These are phyloP conservation scores for Aspergillus sp. DNA, from an alignment of 2,329 filamentous ascomycete genomes.

Conservation along the genomic window DNA sequence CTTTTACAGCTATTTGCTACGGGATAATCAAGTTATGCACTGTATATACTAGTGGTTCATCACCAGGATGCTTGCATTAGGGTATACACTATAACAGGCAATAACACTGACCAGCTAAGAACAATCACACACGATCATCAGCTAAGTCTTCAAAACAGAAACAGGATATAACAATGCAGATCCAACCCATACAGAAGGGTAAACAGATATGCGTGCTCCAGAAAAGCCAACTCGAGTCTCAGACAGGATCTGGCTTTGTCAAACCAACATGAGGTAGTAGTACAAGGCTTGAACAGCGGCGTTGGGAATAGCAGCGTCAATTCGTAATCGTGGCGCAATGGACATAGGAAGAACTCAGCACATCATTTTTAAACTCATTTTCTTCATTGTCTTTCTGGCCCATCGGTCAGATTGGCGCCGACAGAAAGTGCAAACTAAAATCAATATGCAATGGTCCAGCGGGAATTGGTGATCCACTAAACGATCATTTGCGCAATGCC, in stretches of 20 bases:
- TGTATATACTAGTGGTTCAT: neutral
- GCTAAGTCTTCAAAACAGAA: constrained; percentile 1
- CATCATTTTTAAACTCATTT: constrained; percentile 2
- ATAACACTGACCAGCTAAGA: constrained; percentile 1
- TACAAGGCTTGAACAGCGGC: constrained; percentile 20
- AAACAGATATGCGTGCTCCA: constrained; percentile 6
- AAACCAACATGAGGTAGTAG: constrained; percentile 18
- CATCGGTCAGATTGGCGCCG: neutral
- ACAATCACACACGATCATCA: neutral
- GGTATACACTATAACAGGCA: constrained; percentile 8
- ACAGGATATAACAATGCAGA: constrained; percentile 8
- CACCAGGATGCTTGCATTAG: constrained; percentile 15
- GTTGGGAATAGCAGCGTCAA: constrained; percentile 19
- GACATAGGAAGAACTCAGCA: constrained; percentile 14
- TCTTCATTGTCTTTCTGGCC: neutral
- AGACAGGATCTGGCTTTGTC: constrained; percentile 6
- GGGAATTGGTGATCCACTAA: constrained; percentile 40
- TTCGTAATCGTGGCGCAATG: constrained; percentile 24
- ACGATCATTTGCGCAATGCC: constrained; percentile 99
- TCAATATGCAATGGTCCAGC: neutral
- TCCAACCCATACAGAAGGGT: constrained; percentile 5
- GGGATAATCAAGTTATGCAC: neutral
- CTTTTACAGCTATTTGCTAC: no score
- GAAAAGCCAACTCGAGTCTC: constrained; percentile 9
- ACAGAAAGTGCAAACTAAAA: neutral